Percentiles rank a stretch among this genome's conserved stretches.
phyloP scores from a whole-genome alignment of 768 basidiomycete species.

The Rhodocollybia butyracea region DNA sequence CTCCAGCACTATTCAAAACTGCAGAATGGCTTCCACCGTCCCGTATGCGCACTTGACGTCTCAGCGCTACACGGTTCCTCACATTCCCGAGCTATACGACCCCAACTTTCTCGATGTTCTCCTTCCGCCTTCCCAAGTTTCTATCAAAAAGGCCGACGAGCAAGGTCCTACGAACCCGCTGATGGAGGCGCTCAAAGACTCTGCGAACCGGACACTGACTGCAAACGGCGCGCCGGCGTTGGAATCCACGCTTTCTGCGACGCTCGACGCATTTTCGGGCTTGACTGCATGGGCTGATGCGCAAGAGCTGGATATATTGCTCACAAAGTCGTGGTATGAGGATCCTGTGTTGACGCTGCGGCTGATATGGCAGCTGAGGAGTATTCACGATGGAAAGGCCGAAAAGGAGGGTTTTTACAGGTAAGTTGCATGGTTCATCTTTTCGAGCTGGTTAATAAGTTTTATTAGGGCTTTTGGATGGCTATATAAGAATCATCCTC shows the following conservation, averaged over 20 bases:
- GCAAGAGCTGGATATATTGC: constrained; percentile 25
- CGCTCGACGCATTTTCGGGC: constrained; percentile 56
- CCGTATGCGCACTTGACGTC: constrained; percentile 13
- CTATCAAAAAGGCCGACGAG: not conserved
- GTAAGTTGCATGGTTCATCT: constrained; percentile 23
- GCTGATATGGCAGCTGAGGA: constrained; percentile 65
- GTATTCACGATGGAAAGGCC: constrained; percentile 68
- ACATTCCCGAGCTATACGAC: constrained; percentile 56
- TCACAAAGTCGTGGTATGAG: constrained; percentile 54
- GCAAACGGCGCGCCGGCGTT: constrained; percentile 49
- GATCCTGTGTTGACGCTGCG: constrained; percentile 56
- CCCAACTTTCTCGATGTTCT: constrained; percentile 55
- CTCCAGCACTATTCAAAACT: not conserved
- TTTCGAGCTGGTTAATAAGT: not conserved
- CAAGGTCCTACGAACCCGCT: constrained; percentile 38
- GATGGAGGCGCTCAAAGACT: constrained; percentile 50
- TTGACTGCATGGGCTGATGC: constrained; percentile 26
- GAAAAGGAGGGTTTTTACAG: constrained; percentile 60
- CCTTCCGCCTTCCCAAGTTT: constrained; percentile 31
- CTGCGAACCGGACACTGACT: constrained; percentile 43
- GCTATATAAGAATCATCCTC: constrained; percentile 66
- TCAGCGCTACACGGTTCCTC: constrained; percentile 51
- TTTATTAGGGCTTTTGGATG: constrained; percentile 53
- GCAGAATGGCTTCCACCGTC: not conserved
- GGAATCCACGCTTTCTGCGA: constrained; percentile 45